These are phyloP conservation scores for Malbranchea cinnamomea DNA, from an alignment of 2,329 filamentous ascomycete genomes.

Conservation along the genomic window DNA sequence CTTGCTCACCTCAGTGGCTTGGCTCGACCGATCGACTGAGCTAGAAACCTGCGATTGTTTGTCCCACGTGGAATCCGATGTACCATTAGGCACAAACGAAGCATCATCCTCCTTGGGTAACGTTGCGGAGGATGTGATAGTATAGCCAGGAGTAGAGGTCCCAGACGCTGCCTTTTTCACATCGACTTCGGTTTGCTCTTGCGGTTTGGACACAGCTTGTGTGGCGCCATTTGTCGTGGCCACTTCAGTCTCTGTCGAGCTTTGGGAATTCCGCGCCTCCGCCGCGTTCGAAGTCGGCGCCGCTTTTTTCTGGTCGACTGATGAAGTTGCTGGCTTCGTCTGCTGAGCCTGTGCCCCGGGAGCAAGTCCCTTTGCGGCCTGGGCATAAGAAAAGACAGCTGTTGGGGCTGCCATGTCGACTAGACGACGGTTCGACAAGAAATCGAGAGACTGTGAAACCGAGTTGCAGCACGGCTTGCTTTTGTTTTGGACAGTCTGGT, in stretches of 20 bases:
- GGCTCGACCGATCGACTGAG: constrained; percentile 41
- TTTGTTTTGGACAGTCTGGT: constrained; percentile 2
- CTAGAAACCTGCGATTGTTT: constrained; percentile 48
- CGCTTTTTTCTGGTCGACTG: constrained; percentile 17
- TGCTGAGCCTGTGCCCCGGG: constrained; percentile 29
- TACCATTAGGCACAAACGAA: constrained; percentile 42
- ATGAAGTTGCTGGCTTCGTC: constrained; percentile 16
- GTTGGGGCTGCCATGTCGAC: constrained; percentile 28
- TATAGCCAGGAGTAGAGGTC: constrained; percentile 40
- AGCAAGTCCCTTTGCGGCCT: constrained; percentile 74
- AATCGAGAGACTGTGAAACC: neutral
- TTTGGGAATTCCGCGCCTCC: no score
- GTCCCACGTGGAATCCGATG: constrained; percentile 51
- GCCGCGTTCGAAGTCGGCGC: no score
- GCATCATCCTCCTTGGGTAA: constrained; percentile 45
- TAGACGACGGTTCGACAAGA: neutral
- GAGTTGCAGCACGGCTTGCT: no score
- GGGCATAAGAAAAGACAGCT: constrained; percentile 75
- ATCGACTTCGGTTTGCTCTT: no score
- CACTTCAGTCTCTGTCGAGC: neutral
- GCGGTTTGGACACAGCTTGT: constrained; percentile 11
- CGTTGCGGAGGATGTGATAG: constrained; percentile 38
- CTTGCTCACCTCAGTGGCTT: constrained; percentile 30
- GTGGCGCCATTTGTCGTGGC: constrained; percentile 4
- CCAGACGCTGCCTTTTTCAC: constrained; percentile 24